Evolutionary conservation across 78 protist species (phyloP).

Genomic region (Anaeramoeba flamelloides): DNA sequence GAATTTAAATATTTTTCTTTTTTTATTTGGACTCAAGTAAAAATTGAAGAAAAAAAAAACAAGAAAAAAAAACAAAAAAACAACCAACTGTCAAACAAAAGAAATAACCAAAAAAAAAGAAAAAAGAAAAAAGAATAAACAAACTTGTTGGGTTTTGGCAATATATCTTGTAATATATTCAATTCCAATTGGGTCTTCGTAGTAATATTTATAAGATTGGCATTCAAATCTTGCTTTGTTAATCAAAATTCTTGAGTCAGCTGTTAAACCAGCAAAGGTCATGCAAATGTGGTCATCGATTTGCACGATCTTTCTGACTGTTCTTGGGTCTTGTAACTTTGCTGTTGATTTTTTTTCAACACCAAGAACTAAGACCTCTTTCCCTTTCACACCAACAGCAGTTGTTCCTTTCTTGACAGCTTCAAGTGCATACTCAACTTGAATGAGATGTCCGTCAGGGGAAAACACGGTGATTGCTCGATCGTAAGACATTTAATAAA

Average conservation of each 20-base stretch:
- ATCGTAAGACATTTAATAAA: too few species aligned
- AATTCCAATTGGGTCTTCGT: constrained; percentile 77
- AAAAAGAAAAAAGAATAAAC: constrained; percentile 29
- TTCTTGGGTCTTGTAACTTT: constrained; percentile 82
- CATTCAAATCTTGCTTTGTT: constrained; percentile 81
- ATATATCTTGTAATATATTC: constrained; percentile 74
- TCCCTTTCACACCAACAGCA: constrained; percentile 88
- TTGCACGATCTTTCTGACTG: constrained; percentile 79
- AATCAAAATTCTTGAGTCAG: constrained; percentile 87
- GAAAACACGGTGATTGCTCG: constrained; percentile 98
- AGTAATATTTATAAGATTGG: constrained; percentile 75
- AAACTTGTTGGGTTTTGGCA: constrained; percentile 41
- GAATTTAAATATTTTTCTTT: too few species aligned
- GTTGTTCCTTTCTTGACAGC: constrained; percentile 95
- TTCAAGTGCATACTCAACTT: constrained; percentile 95
- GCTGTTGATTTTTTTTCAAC: constrained; percentile 68
- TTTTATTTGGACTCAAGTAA: too few species aligned
- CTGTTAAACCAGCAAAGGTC: constrained; percentile 90
- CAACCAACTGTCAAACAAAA: not conserved
- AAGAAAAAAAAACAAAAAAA: not conserved
- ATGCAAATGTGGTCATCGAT: constrained; percentile 82
- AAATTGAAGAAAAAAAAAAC: not conserved
- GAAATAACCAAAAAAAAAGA: not conserved
- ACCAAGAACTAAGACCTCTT: constrained; percentile 67
- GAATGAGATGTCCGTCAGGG: constrained; percentile 94